Evolutionary conservation across 2,329 filamentous ascomycete species (phyloP), one percentile per base, ranked within the genome.

Genomic region (Botrytis fabae): DNA sequence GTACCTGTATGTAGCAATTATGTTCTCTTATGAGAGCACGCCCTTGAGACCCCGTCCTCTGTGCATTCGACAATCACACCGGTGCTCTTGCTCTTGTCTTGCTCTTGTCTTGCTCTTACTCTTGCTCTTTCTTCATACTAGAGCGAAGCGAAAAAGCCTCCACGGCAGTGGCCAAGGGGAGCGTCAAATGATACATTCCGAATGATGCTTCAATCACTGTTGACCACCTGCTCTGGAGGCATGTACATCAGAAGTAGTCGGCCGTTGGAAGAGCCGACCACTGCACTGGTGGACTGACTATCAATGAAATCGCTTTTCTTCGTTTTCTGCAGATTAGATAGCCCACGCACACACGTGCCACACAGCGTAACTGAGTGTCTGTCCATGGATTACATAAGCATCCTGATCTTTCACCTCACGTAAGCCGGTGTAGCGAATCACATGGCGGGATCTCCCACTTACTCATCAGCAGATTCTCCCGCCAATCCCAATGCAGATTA

Each of bases 161-260:
- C 62, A 64, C 62, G 42, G 62, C 62, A 64, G 40, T 64, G 28
- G 28, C 42, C 62, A 64, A 35, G 28, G n/a, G 20, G n/a, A 64
- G 62, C 62, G n/a, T 46, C 28, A 28, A 40, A 38, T 25, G 16
- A 25, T 9, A 20, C 20, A 20, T 35, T 32, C 32, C 32, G 32
- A 32, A 32, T 4, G 32, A 32, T 4, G 32, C 32, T 32, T 32
- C 3, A 32, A 32, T 32, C 32, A 9, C 7, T 32, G 32, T 10
- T 48, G 46, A 25, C 9, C 46, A 48, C 46, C 46, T 12, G 25
- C 20, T 48, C 3, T 32, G 32, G 32, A 32, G 32, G 32, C 4
- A 32, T 32, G 32, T 32, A 32, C 32, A 32, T 4, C 2, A 32
- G 32, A 32, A 2, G 32, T 32, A 32, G 32, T 32, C 32, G 32